These are phyloP conservation scores for Fusarium gaditjirri DNA, from an alignment of 2,329 filamentous ascomycete genomes.

Conservation along the genomic window DNA sequence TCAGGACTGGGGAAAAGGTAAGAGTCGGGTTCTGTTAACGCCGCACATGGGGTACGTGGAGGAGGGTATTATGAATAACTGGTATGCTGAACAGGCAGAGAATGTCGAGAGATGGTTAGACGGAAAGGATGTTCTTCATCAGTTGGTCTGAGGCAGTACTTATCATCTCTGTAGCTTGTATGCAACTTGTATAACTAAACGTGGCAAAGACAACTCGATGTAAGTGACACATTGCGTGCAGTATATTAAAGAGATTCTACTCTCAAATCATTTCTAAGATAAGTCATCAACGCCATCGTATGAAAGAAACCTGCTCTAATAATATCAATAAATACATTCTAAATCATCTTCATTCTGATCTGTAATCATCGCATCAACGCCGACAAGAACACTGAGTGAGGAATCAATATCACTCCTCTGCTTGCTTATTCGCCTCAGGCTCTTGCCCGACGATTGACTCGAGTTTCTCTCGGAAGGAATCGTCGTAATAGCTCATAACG, in stretches of 20 bases:
- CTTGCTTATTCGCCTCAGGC: not conserved
- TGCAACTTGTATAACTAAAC: too few relatives aligned
- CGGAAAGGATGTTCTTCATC: not conserved
- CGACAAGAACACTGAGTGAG: not conserved
- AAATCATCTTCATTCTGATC: slow-evolving; percentile 1
- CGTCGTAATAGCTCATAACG: slow-evolving; percentile 28
- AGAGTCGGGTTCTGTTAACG: not conserved
- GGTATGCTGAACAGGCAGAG: slow-evolving; percentile 7
- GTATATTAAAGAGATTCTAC: not conserved
- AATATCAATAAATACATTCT: slow-evolving; percentile 2
- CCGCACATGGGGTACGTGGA: slow-evolving; percentile 11
- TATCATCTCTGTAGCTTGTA: accelerated
- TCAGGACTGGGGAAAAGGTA: not conserved
- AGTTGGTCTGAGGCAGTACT: not conserved
- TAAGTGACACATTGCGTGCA: not conserved
- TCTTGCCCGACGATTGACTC: slow-evolving; percentile 24
- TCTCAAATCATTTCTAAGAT: not conserved
- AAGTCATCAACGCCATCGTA: not conserved
- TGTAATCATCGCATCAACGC: not conserved
- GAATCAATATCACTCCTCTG: not conserved
- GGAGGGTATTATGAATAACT: not conserved
- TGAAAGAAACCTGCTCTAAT: not conserved
- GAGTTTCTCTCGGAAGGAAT: slow-evolving; percentile 26
- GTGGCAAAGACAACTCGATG: not conserved
- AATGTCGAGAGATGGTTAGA: slow-evolving; percentile 3